These are phyloP conservation scores for Aspergillus sp. DNA, from an alignment of 2,329 filamentous ascomycete genomes.

Conservation along the genomic window DNA sequence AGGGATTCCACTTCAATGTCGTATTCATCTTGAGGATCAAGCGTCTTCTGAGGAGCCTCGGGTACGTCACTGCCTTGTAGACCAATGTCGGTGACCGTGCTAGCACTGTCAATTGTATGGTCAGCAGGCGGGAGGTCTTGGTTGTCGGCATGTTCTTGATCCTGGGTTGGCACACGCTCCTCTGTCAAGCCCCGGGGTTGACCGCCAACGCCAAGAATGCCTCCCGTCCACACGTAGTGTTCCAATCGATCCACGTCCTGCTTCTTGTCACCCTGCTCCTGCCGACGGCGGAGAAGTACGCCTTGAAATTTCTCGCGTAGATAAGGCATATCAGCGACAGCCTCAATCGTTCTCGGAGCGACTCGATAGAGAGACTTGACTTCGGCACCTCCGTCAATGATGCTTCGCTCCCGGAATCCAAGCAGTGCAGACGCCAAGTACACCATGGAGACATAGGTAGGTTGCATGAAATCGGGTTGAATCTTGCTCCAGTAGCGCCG, in stretches of 20 bases:
- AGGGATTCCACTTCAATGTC: slow-evolving; percentile 25
- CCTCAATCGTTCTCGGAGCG: slow-evolving; percentile 37
- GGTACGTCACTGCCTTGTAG: slow-evolving; percentile 1
- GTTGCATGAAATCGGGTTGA: slow-evolving; percentile 40
- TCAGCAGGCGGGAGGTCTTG: not conserved
- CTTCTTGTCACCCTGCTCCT: slow-evolving; percentile 21
- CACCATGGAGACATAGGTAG: slow-evolving; percentile 44
- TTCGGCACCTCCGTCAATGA: slow-evolving; percentile 30
- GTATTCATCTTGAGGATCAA: slow-evolving; percentile 22
- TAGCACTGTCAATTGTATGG: not conserved
- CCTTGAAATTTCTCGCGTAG: slow-evolving; percentile 41
- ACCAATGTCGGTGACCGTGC: not conserved
- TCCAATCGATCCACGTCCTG: slow-evolving; percentile 10
- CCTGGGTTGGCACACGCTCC: not conserved
- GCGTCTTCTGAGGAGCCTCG: slow-evolving; percentile 7
- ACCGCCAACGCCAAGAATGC: slow-evolving; percentile 29
- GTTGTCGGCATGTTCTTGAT: not conserved
- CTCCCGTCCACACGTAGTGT: slow-evolving; percentile 34
- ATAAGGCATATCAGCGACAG: slow-evolving; percentile 37
- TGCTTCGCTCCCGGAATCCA: slow-evolving; percentile 34
- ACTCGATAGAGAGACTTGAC: slow-evolving; percentile 24
- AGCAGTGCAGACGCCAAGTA: slow-evolving; percentile 41
- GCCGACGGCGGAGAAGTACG: slow-evolving; percentile 34
- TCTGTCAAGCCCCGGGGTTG: slow-evolving; percentile 1
- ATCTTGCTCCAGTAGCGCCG: slow-evolving; percentile 35